Conservation (phyloP, 257 asterid genomes). For the Phtheirospermum japonicum region DNA sequence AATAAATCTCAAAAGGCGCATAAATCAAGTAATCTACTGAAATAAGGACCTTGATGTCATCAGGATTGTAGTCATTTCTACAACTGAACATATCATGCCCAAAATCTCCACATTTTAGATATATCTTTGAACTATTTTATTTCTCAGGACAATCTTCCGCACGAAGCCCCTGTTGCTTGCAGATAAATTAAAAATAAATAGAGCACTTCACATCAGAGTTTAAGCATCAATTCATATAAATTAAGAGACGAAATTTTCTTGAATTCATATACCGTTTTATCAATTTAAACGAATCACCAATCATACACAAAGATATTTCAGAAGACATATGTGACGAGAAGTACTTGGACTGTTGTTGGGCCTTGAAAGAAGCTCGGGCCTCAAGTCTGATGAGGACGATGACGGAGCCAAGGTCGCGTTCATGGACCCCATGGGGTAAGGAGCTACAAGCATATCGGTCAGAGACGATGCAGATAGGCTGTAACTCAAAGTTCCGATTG, state of each 20-base stretch:
- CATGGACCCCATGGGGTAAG: constrained; percentile 84
- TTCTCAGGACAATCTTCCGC: constrained; percentile 90
- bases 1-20: constrained; percentile 2
- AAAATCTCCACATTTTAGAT: constrained; percentile 80
- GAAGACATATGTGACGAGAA: constrained; percentile 24
- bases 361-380: constrained; percentile 45
- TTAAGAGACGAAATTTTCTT: not conserved
- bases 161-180: constrained; percentile 84
- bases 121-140: constrained; percentile 47
- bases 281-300: constrained; percentile 8
- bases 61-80: constrained; percentile 55
- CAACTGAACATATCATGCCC: constrained; percentile 91
- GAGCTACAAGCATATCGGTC: constrained; percentile 89
- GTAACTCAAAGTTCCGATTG: constrained; percentile 68
- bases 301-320: not conserved
- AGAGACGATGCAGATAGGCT: constrained; percentile 89
- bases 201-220: too few relatives aligned
- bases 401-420: constrained; percentile 69
- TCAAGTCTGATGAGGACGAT: constrained; percentile 46
- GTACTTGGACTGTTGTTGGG: constrained; percentile 34
- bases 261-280: not conserved
- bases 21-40: constrained; percentile 8
- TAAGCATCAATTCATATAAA: not conserved
- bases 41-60: constrained; percentile 65
- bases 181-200: constrained; percentile 54